Evolutionary conservation across 768 basidiomycete species (phyloP), one percentile per base, ranked within the genome.

Genomic region (Aureoboletus auriporus): DNA sequence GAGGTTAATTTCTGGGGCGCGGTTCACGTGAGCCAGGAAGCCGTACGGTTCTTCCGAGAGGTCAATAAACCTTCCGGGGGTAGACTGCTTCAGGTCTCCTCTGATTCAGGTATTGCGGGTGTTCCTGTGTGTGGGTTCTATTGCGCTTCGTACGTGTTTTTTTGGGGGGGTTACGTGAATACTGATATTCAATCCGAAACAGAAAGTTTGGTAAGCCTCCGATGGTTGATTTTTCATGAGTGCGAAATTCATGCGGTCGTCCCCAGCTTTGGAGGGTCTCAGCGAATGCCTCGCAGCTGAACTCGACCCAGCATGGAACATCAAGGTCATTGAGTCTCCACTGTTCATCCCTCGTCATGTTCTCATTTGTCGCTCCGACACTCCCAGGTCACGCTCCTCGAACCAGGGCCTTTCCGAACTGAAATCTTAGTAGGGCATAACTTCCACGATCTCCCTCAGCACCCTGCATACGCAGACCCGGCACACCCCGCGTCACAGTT

Each of bases 1-100:
- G 70, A 72, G 4, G 61, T 66, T 42, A 61, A 59, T 33, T 71
- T 72, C 44, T 71, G 67, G 68, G 68, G 70, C 13, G 60, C 62
- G 28, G 50, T 50, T 23, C 54, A 61, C 33, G 64, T 72, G 23
- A 59, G 50, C 13, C 53, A 41, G 36, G 59, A 70, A 41, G 63
- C 69, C 0, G 50, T 69, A 17, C 50, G 52, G 23, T 60, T 65
- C 43, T 71, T 75, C 54, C 63, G 71, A 11, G 66, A 72, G 38
- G 59, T 64, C 28, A 72, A 72, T 42, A 59, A 57, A 14, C 72
- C 75, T 0, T 45, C 53, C 0, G 72, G 71, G 9, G 73, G 74
- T 1, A 55, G 64, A 11, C 50, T 76, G 9, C 50, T 76, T 5
- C 70, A 73, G 40, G 65, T 65, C n/a, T 68, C 66, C 33, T 73